Evolutionary conservation across 495 filamentous ascomycete species (phyloP).

Genomic region (Glutinoglossum americanum): DNA sequence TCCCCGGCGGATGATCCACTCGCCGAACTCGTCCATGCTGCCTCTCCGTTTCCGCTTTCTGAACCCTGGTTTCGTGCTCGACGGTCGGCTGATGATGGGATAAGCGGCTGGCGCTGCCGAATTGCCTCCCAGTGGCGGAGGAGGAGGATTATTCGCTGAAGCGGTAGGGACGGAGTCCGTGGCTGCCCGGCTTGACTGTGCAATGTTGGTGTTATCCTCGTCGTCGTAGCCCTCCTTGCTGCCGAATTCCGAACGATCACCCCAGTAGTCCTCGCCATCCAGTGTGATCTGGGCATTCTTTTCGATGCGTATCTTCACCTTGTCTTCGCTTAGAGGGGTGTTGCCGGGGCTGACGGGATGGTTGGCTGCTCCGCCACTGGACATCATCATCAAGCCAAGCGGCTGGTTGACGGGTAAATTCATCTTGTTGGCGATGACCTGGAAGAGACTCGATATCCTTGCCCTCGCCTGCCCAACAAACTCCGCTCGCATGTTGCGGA

Average conservation of each 20-base stretch:
- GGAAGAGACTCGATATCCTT: conserved; percentile 49
- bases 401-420: conserved; percentile 44
- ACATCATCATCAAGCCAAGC: conserved; percentile 42
- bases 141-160: no score
- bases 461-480: conserved; percentile 48
- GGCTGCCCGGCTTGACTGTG: no score
- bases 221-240: conserved; percentile 7
- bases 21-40: no score
- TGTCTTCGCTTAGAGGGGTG: conserved; percentile 46
- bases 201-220: background rate
- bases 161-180: no score
- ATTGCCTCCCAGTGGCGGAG: no score
- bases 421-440: conserved; percentile 64
- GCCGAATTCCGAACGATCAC: conserved; percentile 6
- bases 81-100: no score
- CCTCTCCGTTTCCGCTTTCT: no score
- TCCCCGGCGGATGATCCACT: no score
- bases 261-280: conserved; percentile 34
- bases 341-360: conserved; percentile 45
- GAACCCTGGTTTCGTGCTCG: no score
- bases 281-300: conserved; percentile 46
- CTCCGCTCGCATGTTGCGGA: conserved; percentile 33
- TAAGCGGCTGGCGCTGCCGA: no score
- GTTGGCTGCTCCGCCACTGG: conserved; percentile 26
- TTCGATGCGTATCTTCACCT: conserved; percentile 43